Base-by-base conservation (phyloP, 2,329 filamentous ascomycete species). In the Colletotrichum liriopes region DNA sequence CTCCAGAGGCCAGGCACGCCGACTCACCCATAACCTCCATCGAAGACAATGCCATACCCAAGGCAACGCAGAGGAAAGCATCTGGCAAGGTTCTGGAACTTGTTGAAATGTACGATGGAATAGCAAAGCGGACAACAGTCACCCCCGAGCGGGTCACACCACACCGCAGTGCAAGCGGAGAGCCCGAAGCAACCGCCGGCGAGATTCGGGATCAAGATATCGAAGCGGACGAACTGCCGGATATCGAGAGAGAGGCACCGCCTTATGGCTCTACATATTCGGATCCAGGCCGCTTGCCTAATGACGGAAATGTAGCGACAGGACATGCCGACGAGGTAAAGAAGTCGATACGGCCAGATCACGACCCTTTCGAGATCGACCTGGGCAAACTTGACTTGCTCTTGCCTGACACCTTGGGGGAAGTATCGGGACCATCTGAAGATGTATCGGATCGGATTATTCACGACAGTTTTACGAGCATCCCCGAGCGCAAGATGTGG, bases 401-500 rank as follows among this genome's bases (percentile, higher is more conserved):
- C 5, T 82, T 74, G 82, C 64, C 81, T 78, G 1, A 74, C 71
- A 14, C 76, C 75, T 1, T 69, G 76, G 2, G 67, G 67, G 7
- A 77, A 5, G 52, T 26, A 29, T 23, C 54, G 9, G 51, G 23
- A 3, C 61, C 73, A 11, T 65, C 78, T 29, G 74, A 76, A 1
- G 77, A 83, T 0, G 76, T 89, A 0, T 80, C 87, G 0, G 87
- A 89, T 39, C 79, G 82, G 39, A 78, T 87, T 55, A 82, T 89
- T 23, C 79, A 79, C 39, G 88, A 91, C 77, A 87, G 83, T 37
- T 91, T 91, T 72, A 82, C 82, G 5, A 83, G 85, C 2, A 86
- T 87, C 4, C 86, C 87, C 2, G 86, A 92, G 78, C 89, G 91
- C 60, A 91, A 89, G 76, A 84, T 85, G 9, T 93, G 91, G 91